Percentiles rank a stretch among this genome's conserved stretches.
These are phyloP conservation scores for Penicillium vulpinum DNA, from an alignment of 2,329 filamentous ascomycete species.

Conservation along the genomic window DNA sequence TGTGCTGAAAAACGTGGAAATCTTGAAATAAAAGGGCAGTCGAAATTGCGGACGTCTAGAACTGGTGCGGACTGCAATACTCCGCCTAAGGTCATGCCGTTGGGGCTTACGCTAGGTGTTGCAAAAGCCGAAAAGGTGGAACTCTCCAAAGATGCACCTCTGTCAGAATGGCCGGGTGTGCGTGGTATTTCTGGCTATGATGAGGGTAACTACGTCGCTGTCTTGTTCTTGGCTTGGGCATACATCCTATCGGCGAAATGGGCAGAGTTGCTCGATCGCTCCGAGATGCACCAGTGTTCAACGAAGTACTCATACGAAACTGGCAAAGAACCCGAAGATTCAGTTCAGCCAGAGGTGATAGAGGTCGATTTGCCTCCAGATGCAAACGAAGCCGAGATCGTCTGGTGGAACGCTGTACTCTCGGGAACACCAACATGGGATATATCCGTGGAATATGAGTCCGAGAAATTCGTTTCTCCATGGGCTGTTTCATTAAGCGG, in stretches of 20 bases:
- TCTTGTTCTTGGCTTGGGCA: slow-evolving; percentile 27
- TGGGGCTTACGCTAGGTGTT: neutral
- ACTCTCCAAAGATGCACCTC: slow-evolving; percentile 3
- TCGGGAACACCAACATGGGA: neutral
- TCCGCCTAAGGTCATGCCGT: neutral
- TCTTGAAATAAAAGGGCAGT: neutral
- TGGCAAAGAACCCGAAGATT: neutral
- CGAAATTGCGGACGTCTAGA: neutral
- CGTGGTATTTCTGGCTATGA: slow-evolving; percentile 20
- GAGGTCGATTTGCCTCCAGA: neutral
- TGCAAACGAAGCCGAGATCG: neutral
- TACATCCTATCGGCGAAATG: slow-evolving; percentile 28
- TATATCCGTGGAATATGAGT: neutral
- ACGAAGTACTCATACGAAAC: neutral
- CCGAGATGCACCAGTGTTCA: slow-evolving; percentile 18
- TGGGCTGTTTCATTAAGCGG: neutral
- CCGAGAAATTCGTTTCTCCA: neutral
- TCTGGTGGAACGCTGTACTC: neutral
- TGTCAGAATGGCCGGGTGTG: slow-evolving; percentile 21
- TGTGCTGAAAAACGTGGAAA: neutral
- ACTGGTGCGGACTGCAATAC: neutral
- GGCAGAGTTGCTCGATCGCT: slow-evolving; percentile 23
- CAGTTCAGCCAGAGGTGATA: neutral
- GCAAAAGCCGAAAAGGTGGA: neutral
- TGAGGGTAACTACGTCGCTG: slow-evolving; percentile 22